These are phyloP conservation scores for Neofusicoccum parvum DNA, from an alignment of 2,329 filamentous ascomycete genomes.

Conservation along the genomic window DNA sequence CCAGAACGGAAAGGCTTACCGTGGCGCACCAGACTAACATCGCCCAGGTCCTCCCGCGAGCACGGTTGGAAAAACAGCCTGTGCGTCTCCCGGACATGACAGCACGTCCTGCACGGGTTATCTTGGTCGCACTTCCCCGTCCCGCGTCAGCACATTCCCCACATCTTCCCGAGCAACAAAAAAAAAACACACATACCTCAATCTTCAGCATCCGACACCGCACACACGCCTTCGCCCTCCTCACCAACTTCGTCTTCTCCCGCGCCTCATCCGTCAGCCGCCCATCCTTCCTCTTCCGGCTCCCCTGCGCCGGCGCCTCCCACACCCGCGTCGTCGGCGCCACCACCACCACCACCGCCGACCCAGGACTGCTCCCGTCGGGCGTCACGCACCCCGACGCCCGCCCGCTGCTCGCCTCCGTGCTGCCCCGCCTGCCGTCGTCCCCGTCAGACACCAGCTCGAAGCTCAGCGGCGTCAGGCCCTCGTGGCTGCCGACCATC, in stretches of 20 bases:
- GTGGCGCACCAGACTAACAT: neutral
- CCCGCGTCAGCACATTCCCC: neutral
- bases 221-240: neutral
- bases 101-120: neutral
- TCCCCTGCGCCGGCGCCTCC: no score
- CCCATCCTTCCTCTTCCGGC: neutral
- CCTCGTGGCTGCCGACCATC: no score
- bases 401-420: no score
- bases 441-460: no score
- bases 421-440: no score
- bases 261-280: neutral
- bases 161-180: no score
- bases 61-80: neutral
- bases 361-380: no score
- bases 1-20: neutral
- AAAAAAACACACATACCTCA: neutral
- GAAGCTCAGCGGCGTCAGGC: no score
- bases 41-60: neutral
- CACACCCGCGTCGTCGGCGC: no score
- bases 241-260: neutral
- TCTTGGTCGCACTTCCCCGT: neutral
- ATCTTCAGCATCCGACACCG: neutral
- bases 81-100: neutral
- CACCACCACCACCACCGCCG: no score
- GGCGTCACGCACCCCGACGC: no score